Evolutionary conservation across 257 asterid genomes (phyloP), one percentile per base, ranked within the genome.

Genomic region (Cinchona pubescens): DNA sequence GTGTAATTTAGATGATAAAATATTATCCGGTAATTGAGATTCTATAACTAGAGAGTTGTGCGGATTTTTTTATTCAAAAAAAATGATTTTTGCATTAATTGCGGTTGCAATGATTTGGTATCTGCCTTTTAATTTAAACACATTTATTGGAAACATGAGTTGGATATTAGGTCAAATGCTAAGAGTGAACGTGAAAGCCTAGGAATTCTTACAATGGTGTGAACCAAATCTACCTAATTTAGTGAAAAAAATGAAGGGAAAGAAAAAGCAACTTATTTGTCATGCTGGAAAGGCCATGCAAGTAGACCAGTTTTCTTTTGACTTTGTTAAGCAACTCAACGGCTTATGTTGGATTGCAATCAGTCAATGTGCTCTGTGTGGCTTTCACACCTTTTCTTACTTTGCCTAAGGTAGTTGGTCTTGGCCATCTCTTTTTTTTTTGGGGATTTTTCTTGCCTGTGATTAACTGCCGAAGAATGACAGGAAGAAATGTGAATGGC

Each of bases 341-440:
- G 18, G 64, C 37, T 58, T 59, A 27, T 59, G 64, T 2, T 59
- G 64, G 32, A 59, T 1, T 51, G 37, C 35, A 59, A 21, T 7
- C 18, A 37, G 27, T 40, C 35, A 40, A 67, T 37, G 13, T 42
- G 55, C 35, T 42, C 11, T 13, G 0, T 25, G 37, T 67, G 37
- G 23, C 55, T 67, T 67, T 67, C 71, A 67, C 71, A 67, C 71
- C 53, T 67, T 67, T n/a, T 25, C 51, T 55, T 23, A 35, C 63
- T 5, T 27, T 42, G 37, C 51, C n/a, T 12, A 66, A n/a, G 19
- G n/a, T 66, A 6, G 15, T 59, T 32, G 25, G 42, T 9, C 56
- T 45, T 40, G 45, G 27, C 40, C n/a, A n/a, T n/a, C n/a, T 42
- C 7, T 25, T 60, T 32, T 40, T 15, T 27, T 59, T 15, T 51